A percentile compares a stretch with the other conserved stretches of the same genome.
These are phyloP conservation scores for Fonsecaea multimorphosa DNA, from an alignment of 2,329 filamentous ascomycete genomes.

Conservation along the genomic window DNA sequence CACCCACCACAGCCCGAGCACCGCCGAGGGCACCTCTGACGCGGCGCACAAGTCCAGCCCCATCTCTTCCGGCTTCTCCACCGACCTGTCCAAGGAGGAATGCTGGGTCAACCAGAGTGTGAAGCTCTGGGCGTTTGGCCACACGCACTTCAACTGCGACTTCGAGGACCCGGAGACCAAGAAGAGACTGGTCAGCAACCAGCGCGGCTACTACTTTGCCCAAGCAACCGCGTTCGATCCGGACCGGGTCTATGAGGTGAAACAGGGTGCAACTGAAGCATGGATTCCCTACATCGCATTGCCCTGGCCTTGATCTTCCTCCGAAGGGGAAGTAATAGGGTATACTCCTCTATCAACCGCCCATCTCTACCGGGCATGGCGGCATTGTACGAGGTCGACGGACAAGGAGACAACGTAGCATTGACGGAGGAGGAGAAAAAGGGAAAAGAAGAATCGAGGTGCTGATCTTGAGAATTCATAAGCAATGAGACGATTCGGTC, in stretches of 20 bases:
- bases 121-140: conserved; percentile 56
- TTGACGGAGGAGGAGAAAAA: not conserved
- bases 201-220: conserved; percentile 46
- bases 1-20: conserved; percentile 48
- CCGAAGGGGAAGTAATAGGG: not conserved
- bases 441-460: not conserved
- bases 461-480: too few relatives aligned
- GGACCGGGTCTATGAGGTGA: conserved; percentile 12
- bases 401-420: not conserved
- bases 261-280: not conserved
- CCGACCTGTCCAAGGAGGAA: conserved; percentile 45
- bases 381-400: not conserved
- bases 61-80: conserved; percentile 47
- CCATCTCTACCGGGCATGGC: not conserved
- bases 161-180: conserved; percentile 38
- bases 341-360: not conserved
- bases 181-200: conserved; percentile 49
- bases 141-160: conserved; percentile 57
- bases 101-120: conserved; percentile 41
- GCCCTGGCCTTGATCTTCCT: not conserved
- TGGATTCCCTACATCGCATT: not conserved
- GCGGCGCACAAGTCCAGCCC: conserved; percentile 44
- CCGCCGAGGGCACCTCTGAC: conserved; percentile 41
- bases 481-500: too few relatives aligned
- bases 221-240: conserved; percentile 47